These are phyloP conservation scores for Aureobasidium sp. DNA, from an alignment of 2,329 filamentous ascomycete genomes.

Conservation along the genomic window DNA sequence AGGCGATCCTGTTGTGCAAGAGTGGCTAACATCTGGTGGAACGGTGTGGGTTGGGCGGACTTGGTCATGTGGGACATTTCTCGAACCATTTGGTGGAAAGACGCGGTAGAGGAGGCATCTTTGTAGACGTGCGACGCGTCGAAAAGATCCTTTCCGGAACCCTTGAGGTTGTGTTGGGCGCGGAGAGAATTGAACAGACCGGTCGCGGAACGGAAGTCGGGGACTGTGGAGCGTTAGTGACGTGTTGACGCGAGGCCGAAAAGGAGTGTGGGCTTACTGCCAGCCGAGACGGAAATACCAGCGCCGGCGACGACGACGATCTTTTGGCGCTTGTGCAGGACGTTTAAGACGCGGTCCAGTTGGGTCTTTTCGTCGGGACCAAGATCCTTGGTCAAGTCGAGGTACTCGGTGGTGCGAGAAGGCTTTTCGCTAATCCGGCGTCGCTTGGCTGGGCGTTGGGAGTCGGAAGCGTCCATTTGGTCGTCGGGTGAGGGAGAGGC, in stretches of 20 bases:
- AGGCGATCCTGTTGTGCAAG: slow-evolving; percentile 80
- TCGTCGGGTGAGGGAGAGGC: slow-evolving; percentile 38
- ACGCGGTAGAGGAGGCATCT: slow-evolving; percentile 76
- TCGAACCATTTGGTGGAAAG: slow-evolving; percentile 94
- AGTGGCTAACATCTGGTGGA: slow-evolving; percentile 89
- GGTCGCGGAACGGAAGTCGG: slow-evolving; percentile 87
- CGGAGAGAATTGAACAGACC: slow-evolving; percentile 83
- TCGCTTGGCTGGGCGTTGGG: slow-evolving; percentile 65
- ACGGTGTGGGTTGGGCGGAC: slow-evolving; percentile 70
- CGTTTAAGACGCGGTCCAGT: slow-evolving; percentile 62
- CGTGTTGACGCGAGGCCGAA: slow-evolving; percentile 14
- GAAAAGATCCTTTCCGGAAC: slow-evolving; percentile 90
- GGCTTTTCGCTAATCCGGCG: slow-evolving; percentile 57
- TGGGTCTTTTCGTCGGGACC: slow-evolving; percentile 50
- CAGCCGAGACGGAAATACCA: slow-evolving; percentile 93
- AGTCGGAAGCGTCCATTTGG: slow-evolving; percentile 42
- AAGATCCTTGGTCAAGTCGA: slow-evolving; percentile 59
- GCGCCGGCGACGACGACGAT: slow-evolving; percentile 95
- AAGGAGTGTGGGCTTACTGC: slow-evolving; percentile 52
- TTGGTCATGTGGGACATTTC: slow-evolving; percentile 73
- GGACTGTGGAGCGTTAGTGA: slow-evolving; percentile 48
- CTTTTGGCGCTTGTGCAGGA: slow-evolving; percentile 82
- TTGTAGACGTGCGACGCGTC: slow-evolving; percentile 98
- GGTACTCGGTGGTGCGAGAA: slow-evolving; percentile 69
- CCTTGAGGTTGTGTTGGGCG: slow-evolving; percentile 81